Base-by-base conservation (phyloP, 371 early-diverging fungal species). In the Mucor saturninus region DNA sequence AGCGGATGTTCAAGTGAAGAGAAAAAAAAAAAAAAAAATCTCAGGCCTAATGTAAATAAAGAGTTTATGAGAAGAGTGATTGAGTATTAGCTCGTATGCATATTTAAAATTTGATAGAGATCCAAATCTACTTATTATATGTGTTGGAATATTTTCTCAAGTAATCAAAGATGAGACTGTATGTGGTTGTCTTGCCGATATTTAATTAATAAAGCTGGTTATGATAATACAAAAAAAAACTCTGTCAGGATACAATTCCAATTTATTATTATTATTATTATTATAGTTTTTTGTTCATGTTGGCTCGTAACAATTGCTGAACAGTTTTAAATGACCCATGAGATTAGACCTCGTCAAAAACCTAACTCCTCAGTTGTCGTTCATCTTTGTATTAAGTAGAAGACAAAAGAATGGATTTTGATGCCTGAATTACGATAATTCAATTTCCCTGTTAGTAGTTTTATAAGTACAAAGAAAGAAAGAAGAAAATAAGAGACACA, bases 91-190 rank as follows among this genome's bases (percentile, higher is more conserved):
- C 21, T 21, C 21, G 1, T 1, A 21, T 21, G 21, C 21, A 21
- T 21, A 21, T 21, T 21, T 21, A 59, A 54, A 35, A 65, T 59
- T 6, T 42, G 48, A 49, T 49, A 49, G 54, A 59, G 55, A 65
- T 54, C 55, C 59, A 26, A 26, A 54, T 65, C 31, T 64, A 13
- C 56, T 64, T 11, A 21, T 64, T 37, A 38, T 64, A 50, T 64
- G 56, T 54, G 46, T 54, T n/a, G 45, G 38, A 45, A 61, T 28
- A 38, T 48, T 61, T 46, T 39, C 15, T 31, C 5, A 56, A 62
- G 40, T 56, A 62, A 62, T 56, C 0, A 55, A 62, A 62, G 50
- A n/a, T 50, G 56, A 62, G 13, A 21, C 15, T 2, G 56, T 49
- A 56, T 49, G 40, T 56, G 56, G 56, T 62, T 50, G 53, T 52